Evolutionary conservation across 129 eudicot genomes (phyloP), one percentile per base, ranked within the genome.

Genomic region (Calendula officinalis): DNA sequence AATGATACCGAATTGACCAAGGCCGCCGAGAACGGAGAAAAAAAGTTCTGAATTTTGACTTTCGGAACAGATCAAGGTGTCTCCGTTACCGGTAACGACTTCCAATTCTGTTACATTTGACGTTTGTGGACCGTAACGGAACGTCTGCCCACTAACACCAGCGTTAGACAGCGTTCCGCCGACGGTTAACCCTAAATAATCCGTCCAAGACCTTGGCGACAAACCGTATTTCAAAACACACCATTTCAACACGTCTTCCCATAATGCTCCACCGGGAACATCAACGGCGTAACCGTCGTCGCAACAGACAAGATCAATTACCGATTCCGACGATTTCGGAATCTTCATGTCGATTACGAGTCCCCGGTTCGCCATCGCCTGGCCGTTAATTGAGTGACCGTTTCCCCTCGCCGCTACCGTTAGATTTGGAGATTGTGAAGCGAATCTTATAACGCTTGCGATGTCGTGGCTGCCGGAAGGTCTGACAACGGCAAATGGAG

Each of bases 361-460:
- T 4, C 97, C 97, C 6, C 79, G 62, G 79, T 83, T 78, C 56
- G 95, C 80, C 95, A 83, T 86, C 47, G 95, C 88, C 69, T 89
- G 97, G 12, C 97, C 97, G 95, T 86, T 89, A 55, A 83, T 71
- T 5, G 97, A 89, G 76, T 89, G 97, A 3, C 97, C 97, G 80
- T 89, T 89, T 1, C 97, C 97, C 44, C 94, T 64, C 3, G 97
- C 97, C 4, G 97, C 95, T 16, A 89, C 97, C 42, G 97, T 89
- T 4, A 89, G 68, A 39, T 61, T 61, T 0, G 62, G 65, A 0
- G 90, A 62, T 27, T 63, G 73, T 1, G 78, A 56, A 33, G 84
- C 97, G 44, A 67, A 74, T 60, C 68, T 59, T 7, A 89, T 43
- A 0, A 75, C 76, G 3, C 52, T 50, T 0, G 82, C 70, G 13